Evolutionary conservation across 192 early-diverging fungal genomes (phyloP), one percentile per base, ranked within the genome.

Genomic region (Coemansia sp.): DNA sequence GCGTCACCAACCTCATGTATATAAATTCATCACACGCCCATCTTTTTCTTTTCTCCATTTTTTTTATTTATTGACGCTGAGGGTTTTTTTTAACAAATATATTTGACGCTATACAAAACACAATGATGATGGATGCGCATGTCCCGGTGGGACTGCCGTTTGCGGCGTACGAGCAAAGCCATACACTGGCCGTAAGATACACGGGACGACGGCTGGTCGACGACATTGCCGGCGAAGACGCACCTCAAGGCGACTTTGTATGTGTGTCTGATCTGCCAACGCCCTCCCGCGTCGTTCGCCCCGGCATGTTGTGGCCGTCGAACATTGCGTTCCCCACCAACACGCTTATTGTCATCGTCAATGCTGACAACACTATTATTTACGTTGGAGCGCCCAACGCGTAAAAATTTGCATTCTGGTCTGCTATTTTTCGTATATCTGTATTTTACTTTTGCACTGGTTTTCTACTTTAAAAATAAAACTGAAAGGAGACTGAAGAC

Each of bases 141-240:
- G 59, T 72, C 35, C 54, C 75, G n/a, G 59, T 61, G 32, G 70
- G 71, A 4, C 38, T 78, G 55, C 70, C 76, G 2, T 73, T 78
- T 60, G 76, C 68, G 63, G 70, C 71, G 13, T 69, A 69, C 57
- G 61, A 65, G 29, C 35, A 64, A 18, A 65, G 43, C 38, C 76
- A 78, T 27, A 47, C 51, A 0, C 41, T 73, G 63, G 64, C 70
- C 27, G 41, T 73, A 18, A 66, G 75, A 11, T 78, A 78, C 56
- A 69, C 48, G 12, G 23, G 62, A 39, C 75, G 75, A 10, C 59
- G 53, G 57, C 59, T 78, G 3, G 57, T 78, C 16, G 75, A 78
- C 67, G 75, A 78, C 35, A 54, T 78, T 22, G 75, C 75, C 1
- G 75, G 75, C 32, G 75, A 78, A 59, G 63, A 61, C 37, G 37